Base-by-base conservation (phyloP, 2,329 filamentous ascomycete species). In the Coniochaeta hoffmannii region DNA sequence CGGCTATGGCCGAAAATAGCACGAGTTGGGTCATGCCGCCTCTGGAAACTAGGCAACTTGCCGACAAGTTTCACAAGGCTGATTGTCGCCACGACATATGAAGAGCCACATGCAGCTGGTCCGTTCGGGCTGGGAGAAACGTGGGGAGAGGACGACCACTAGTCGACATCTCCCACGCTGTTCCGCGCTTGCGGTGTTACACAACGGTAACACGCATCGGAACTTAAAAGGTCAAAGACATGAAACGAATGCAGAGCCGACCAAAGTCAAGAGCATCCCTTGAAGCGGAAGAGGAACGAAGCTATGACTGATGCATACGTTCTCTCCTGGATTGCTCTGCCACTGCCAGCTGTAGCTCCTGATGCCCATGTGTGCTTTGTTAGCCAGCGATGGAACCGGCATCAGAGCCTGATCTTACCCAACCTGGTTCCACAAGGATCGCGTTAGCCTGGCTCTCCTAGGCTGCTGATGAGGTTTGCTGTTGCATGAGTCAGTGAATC, bases 61-160 rank as follows among this genome's bases (percentile, higher is more conserved):
- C 6, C 41, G 41, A n/a, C 15, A 2, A 28, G 52, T 53, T 30
- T 15, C 52, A 46, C 52, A 44, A 46, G 52, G 52, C 34, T 44
- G 22, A 32, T 10, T 28, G 15, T 3, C 32, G 26, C 10, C 24
- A 44, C 52, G 12, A 17, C 7, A 32, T 44, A 53, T 53, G 52
- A 35, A 17, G 36, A 35, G 24, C 4, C 15, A 41, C 46, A 35
- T 35, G 46, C 44, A 53, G 52, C 46, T 53, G 36, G 35, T 31
- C 32, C 22, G 52, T n/a, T 46, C 15, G 30, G 41, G 19, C 41
- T 41, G 24, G 52, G 52, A 28, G 52, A 44, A 53, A 31, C 52
- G 52, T 53, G 52, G 52, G 52, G 36, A 22, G 22, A 53, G 14
- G 11, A 36, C 2, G 19, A 2, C 52, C 36, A 41, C 35, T 36